These are phyloP conservation scores for Fusarium sp. DNA, from an alignment of 2,329 filamentous ascomycete genomes.

Conservation along the genomic window DNA sequence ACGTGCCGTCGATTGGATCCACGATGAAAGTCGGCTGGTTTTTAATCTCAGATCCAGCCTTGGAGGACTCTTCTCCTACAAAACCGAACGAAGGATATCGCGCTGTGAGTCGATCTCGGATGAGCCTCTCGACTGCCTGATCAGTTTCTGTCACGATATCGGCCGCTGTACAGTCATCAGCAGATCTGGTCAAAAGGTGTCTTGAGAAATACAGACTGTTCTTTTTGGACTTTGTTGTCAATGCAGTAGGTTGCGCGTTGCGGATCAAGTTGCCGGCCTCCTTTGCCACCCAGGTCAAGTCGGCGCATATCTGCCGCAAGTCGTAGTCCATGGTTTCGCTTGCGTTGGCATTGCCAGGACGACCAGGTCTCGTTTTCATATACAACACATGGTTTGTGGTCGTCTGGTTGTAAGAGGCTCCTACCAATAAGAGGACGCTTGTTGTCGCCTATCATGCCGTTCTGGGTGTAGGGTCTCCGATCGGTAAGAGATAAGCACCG, in stretches of 20 bases:
- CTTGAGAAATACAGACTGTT: not conserved
- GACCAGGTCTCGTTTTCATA: too few relatives aligned
- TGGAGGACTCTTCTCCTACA: not conserved
- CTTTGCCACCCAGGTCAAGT: not conserved
- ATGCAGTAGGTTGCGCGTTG: not conserved
- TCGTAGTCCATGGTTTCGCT: not conserved
- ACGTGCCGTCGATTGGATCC: constrained; percentile 84
- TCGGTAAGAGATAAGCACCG: not conserved
- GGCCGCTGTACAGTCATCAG: not conserved
- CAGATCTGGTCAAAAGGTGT: too few relatives aligned
- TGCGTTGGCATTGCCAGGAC: too few relatives aligned
- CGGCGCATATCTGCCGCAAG: not conserved
- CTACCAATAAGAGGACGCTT: not conserved
- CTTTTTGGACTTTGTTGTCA: not conserved
- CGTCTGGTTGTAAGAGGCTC: too few relatives aligned
- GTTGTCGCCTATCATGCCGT: not conserved
- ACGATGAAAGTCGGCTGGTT: constrained; percentile 81
- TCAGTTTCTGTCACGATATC: not conserved
- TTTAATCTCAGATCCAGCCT: constrained; percentile 61
- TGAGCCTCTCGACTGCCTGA: not conserved
- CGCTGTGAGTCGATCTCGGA: not conserved
- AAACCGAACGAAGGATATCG: not conserved
- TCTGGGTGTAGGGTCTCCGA: not conserved
- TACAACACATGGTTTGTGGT: too few relatives aligned
- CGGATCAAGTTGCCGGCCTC: not conserved